These are phyloP conservation scores for Tubosaeta sp. DNA, from an alignment of 768 basidiomycete genomes.

Conservation along the genomic window DNA sequence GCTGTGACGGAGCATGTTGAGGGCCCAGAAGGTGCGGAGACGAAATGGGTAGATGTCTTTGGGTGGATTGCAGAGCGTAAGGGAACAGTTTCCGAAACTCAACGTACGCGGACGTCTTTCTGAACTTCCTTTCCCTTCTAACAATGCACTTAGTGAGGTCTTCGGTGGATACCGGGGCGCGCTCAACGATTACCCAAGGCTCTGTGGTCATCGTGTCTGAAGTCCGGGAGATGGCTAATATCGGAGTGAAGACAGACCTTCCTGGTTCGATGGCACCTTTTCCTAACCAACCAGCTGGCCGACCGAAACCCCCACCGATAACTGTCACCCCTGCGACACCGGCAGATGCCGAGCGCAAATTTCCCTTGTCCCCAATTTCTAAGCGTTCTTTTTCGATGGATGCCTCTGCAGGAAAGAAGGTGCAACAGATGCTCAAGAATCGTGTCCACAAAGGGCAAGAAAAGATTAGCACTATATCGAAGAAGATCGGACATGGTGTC, in stretches of 20 bases:
- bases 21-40: constrained; percentile 79
- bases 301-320: constrained; percentile 36
- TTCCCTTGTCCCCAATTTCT: constrained; percentile 13
- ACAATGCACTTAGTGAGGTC: constrained; percentile 22
- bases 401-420: constrained; percentile 61
- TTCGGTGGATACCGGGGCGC: constrained; percentile 27
- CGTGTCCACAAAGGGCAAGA: constrained; percentile 70
- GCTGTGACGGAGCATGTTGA: constrained; percentile 78
- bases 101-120: constrained; percentile 17
- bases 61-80: constrained; percentile 74
- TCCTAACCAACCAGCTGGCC: not conserved
- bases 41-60: constrained; percentile 81
- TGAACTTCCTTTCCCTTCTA: not conserved
- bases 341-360: constrained; percentile 27
- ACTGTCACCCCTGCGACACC: constrained; percentile 63
- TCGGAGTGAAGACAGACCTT: constrained; percentile 10
- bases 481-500: constrained; percentile 71
- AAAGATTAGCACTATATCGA: constrained; percentile 71
- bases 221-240: constrained; percentile 4
- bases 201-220: constrained; percentile 14
- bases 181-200: constrained; percentile 22
- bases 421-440: constrained; percentile 71
- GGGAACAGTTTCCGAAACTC: constrained; percentile 27
- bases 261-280: constrained; percentile 2
- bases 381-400: constrained; percentile 35